Conservation (phyloP, 164 flowering plant genomes). For the Piper longum region DNA sequence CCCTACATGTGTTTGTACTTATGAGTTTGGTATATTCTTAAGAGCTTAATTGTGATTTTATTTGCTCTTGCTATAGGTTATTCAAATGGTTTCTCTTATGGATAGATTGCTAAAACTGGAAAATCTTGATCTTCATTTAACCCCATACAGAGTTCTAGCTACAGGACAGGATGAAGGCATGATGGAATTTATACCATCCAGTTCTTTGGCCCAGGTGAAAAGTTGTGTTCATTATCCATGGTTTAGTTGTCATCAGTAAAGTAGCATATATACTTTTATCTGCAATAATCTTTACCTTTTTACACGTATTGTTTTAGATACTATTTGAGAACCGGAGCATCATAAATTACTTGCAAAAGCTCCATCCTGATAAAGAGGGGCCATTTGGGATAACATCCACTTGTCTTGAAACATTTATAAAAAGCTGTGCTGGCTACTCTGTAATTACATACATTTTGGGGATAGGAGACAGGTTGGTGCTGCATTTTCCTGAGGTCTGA, state of each 20-base stretch:
- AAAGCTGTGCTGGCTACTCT: slow-evolving; percentile 99
- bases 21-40: background rate
- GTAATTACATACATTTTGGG: slow-evolving; percentile 97
- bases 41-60: background rate
- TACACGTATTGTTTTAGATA: slow-evolving; percentile 30
- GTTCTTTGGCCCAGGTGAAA: slow-evolving; percentile 86
- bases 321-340: slow-evolving; percentile 92
- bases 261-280: background rate
- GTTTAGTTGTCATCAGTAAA: background rate
- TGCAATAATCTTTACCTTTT: background rate
- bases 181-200: slow-evolving; percentile 97
- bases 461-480: slow-evolving; percentile 81
- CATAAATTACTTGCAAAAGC: slow-evolving; percentile 81
- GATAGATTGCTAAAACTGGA: slow-evolving; percentile 92
- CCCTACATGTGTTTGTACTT: background rate
- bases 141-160: slow-evolving; percentile 96
- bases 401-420: slow-evolving; percentile 97
- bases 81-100: slow-evolving; percentile 99
- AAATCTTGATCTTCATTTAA: slow-evolving; percentile 88
- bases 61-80: slow-evolving; percentile 39
- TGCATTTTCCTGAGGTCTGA: background rate
- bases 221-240: too few relatives aligned
- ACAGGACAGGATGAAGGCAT: slow-evolving; percentile 99
- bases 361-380: slow-evolving; percentile 97
- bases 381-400: slow-evolving; percentile 96